Evolutionary conservation across 192 early-diverging fungal species (phyloP).

Genomic region (Mortierella antarctica): DNA sequence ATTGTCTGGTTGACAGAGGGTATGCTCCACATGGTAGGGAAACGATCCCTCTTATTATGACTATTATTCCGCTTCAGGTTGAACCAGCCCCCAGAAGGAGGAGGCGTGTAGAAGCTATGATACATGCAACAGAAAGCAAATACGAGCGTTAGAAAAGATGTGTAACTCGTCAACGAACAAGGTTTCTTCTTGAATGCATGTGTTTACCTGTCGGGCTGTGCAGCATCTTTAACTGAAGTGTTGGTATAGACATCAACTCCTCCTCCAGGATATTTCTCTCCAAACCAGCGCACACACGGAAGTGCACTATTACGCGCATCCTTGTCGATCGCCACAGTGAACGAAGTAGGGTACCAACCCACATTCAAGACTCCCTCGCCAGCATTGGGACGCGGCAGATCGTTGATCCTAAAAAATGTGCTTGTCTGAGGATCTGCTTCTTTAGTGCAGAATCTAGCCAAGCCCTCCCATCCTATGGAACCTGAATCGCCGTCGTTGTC

Average conservation of each 20-base stretch:
- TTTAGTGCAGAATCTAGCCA: conserved; percentile 18
- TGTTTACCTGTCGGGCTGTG: conserved; percentile 27
- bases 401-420: background rate
- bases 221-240: background rate
- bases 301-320: background rate
- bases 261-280: conserved; percentile 24
- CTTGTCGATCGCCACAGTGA: background rate
- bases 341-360: conserved; percentile 21
- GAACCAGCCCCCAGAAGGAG: conserved; percentile 31
- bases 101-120: conserved; percentile 17
- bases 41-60: no score
- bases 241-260: conserved; percentile 16
- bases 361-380: background rate
- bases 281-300: conserved; percentile 49
- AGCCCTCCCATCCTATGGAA: no score
- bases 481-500: background rate
- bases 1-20: conserved; percentile 19
- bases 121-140: background rate
- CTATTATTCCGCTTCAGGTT: background rate
- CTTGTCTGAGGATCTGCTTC: conserved; percentile 10
- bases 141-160: no score
- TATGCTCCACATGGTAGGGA: background rate
- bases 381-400: background rate
- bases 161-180: no score
- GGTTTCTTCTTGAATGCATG: no score